Conservation (phyloP, 805 yeast species). For the Kodamaea sagamina region DNA sequence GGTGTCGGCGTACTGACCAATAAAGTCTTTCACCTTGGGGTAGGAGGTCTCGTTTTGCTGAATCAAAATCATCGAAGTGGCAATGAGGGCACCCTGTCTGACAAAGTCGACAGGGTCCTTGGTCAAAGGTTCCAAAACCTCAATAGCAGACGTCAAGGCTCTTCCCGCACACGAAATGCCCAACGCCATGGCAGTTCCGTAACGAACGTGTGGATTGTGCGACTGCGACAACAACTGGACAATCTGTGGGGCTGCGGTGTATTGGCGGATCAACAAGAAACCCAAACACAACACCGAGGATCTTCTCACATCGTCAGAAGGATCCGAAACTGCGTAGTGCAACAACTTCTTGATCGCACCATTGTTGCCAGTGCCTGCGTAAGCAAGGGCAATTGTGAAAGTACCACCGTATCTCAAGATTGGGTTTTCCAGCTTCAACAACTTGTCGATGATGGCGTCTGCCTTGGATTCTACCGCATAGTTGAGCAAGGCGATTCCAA, state of each 20-base stretch:
- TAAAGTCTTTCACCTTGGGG: constrained; percentile 78
- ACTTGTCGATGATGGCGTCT: constrained; percentile 61
- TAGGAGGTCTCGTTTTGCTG: constrained; percentile 80
- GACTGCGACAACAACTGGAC: constrained; percentile 91
- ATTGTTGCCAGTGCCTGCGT: constrained; percentile 94
- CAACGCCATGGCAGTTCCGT: constrained; percentile 96
- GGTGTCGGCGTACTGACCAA: constrained; percentile 72
- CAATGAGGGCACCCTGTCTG: constrained; percentile 95
- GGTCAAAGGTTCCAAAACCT: constrained; percentile 87
- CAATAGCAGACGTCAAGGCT: constrained; percentile 83
- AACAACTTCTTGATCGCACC: constrained; percentile 80
- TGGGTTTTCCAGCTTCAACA: constrained; percentile 75
- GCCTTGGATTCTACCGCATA: constrained; percentile 86
- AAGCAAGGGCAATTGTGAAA: constrained; percentile 90
- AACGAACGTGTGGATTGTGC: constrained; percentile 96
- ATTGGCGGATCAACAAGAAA: constrained; percentile 85
- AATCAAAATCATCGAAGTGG: constrained; percentile 86
- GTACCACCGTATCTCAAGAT: constrained; percentile 95
- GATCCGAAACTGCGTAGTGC: constrained; percentile 95
- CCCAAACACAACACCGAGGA: constrained; percentile 93
- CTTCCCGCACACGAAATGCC: constrained; percentile 98
- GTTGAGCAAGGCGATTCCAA: constrained; percentile 83
- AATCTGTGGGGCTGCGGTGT: constrained; percentile 91
- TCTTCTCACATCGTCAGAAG: constrained; percentile 94
- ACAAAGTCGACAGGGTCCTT: constrained; percentile 96